Conservation (phyloP, 225 moss, liverwort and hornwort species). For the Bryoerythrophyllum caledonicum region DNA sequence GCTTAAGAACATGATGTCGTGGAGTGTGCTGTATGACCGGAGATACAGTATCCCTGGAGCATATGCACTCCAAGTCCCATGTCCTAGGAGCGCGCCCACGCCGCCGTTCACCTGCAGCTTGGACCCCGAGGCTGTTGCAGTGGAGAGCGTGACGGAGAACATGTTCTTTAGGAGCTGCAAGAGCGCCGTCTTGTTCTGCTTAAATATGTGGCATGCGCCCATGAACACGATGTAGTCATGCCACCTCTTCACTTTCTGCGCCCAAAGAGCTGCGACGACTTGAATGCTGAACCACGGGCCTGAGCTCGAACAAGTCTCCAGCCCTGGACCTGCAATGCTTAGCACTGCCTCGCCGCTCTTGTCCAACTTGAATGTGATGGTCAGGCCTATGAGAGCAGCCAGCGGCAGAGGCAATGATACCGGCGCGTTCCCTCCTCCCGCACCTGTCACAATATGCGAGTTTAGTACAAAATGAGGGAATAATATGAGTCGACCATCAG, state of each 20-base stretch:
- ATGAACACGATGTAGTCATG: constrained; percentile 81
- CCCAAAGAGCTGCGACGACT: constrained; percentile 86
- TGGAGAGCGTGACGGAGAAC: constrained; percentile 73
- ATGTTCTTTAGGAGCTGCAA: constrained; percentile 77
- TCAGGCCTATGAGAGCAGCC: constrained; percentile 89
- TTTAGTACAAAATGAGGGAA: constrained; percentile 15
- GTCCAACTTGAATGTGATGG: constrained; percentile 93
- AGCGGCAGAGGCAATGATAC: constrained; percentile 87
- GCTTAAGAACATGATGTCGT: constrained; percentile 93
- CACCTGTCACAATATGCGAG: constrained; percentile 46
- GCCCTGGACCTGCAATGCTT: constrained; percentile 81
- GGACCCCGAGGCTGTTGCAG: constrained; percentile 53
- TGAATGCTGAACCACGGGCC: constrained; percentile 96
- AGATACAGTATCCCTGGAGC: constrained; percentile 81
- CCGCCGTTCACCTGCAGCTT: constrained; percentile 88
- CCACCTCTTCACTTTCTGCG: constrained; percentile 86
- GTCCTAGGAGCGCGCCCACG: constrained; percentile 84
- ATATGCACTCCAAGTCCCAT: constrained; percentile 54
- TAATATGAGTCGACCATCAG: constrained; percentile 9
- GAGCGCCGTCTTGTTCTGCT: constrained; percentile 72
- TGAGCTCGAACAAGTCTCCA: constrained; percentile 69
- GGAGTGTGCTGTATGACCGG: constrained; percentile 59
- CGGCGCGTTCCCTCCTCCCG: constrained; percentile 83
- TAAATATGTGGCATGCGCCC: constrained; percentile 66
- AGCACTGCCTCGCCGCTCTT: constrained; percentile 63